A percentile compares a stretch with the other conserved stretches of the same genome.
Conservation (phyloP, 768 basidiomycete genomes). For the Lepiota brunneoincarnata region DNA sequence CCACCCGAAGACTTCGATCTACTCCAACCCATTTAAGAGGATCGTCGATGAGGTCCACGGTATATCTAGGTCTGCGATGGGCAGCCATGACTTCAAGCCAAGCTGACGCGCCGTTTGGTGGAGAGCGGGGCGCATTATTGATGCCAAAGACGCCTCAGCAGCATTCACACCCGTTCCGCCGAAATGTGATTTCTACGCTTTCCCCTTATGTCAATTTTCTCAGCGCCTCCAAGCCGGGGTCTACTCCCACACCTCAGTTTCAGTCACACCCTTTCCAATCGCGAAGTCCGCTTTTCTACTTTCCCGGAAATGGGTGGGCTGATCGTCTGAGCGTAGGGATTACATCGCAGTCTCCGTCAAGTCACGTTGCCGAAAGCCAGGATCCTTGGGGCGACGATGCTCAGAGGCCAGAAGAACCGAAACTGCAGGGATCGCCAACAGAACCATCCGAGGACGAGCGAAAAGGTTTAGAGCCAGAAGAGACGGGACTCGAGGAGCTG, state of each 20-base stretch:
- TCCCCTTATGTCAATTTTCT: constrained; percentile 5
- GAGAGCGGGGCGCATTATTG: background rate
- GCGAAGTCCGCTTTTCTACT: constrained; percentile 1
- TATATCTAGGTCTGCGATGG: too few relatives aligned
- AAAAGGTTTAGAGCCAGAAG: background rate
- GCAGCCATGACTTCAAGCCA: background rate
- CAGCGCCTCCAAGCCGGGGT: background rate
- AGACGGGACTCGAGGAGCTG: background rate
- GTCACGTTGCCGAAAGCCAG: background rate
- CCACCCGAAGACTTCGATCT: background rate
- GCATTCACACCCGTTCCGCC: background rate
- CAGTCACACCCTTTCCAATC: background rate
- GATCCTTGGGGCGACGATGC: background rate
- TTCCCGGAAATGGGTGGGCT: background rate
- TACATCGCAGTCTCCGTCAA: background rate
- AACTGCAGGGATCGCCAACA: too few relatives aligned
- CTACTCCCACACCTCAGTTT: background rate
- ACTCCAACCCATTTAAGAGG: constrained; percentile 6
- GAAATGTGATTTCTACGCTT: background rate
- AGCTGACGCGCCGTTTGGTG: background rate
- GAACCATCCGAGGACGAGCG: background rate
- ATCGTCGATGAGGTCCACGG: background rate
- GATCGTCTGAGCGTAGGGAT: background rate
- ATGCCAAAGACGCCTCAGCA: background rate
- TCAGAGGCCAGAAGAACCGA: background rate